These are phyloP conservation scores for Ambrosia artemisiifolia DNA, from an alignment of 129 eudicot genomes.

Conservation along the genomic window DNA sequence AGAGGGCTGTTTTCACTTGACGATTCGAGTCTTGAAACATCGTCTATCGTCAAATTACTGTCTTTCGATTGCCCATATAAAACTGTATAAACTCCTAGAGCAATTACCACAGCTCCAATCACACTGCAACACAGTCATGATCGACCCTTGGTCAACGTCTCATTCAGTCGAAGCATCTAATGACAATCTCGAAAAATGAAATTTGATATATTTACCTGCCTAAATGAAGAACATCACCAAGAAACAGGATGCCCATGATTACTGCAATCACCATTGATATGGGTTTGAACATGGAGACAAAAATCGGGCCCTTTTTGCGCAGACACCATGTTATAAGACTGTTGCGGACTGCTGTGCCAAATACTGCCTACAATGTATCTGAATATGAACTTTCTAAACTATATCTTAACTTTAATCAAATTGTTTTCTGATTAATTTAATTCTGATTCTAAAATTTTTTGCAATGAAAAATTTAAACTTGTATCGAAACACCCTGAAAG, in stretches of 20 bases:
- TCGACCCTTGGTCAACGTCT: constrained; percentile 12
- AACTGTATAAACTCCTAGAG: constrained; percentile 64
- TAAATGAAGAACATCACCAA: constrained; percentile 54
- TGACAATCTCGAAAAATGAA: constrained; percentile 5
- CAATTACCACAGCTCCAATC: constrained; percentile 54
- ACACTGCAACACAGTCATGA: constrained; percentile 43
- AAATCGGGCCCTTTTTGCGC: constrained; percentile 55
- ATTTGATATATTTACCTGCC: constrained; percentile 46
- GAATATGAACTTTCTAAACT: not conserved
- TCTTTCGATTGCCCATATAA: constrained; percentile 69
- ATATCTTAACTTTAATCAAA: not conserved
- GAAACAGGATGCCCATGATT: constrained; percentile 46
- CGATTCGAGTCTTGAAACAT: constrained; percentile 30
- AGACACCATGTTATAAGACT: constrained; percentile 56
- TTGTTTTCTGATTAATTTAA: not conserved
- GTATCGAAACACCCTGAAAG: not conserved
- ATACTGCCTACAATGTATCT: constrained; percentile 33
- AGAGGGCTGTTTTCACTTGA: constrained; percentile 33
- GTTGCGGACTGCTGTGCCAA: constrained; percentile 40
- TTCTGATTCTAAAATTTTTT: not conserved
- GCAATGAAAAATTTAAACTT: not conserved
- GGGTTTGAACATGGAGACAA: constrained; percentile 62
- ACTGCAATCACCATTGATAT: constrained; percentile 53
- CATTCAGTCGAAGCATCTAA: constrained; percentile 1
- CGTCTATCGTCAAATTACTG: constrained; percentile 4